Percentiles rank a stretch among this genome's conserved stretches.
phyloP scores from a whole-genome alignment of 306 rosid species.

The Ormosia emarginata region DNA sequence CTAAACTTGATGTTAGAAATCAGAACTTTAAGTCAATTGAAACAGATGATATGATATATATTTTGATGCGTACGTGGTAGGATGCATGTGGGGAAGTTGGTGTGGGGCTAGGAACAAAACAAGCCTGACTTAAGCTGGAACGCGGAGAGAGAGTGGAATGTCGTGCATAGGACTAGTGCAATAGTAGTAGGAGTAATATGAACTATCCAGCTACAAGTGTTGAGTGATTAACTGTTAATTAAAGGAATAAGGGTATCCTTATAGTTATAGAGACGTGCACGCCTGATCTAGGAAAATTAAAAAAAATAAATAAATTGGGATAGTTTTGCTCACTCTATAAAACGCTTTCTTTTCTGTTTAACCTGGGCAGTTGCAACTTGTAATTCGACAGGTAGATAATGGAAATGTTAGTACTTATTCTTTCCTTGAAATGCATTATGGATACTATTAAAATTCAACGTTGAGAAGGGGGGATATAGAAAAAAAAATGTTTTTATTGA shows the following conservation, averaged over 20 bases:
- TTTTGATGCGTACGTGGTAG: neutral
- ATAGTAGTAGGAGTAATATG: neutral
- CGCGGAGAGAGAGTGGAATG: constrained; percentile 16
- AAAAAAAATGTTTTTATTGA: too few relatives aligned
- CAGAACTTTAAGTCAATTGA: neutral
- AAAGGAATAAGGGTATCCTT: neutral
- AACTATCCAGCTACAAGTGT: neutral
- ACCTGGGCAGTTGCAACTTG: neutral
- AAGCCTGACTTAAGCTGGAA: constrained; percentile 29
- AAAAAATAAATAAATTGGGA: too few relatives aligned
- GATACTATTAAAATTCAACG: too few relatives aligned
- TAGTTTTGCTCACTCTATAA: neutral
- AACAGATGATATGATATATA: neutral
- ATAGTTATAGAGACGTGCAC: neutral
- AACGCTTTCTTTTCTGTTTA: neutral
- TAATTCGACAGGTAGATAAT: neutral
- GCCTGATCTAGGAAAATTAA: neutral
- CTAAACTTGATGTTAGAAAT: neutral
- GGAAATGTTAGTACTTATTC: neutral
- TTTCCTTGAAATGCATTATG: too few relatives aligned
- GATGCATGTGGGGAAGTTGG: neutral
- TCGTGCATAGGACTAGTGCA: constrained; percentile 36
- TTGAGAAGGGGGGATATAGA: too few relatives aligned
- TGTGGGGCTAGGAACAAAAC: neutral
- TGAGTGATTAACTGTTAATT: neutral